Evolutionary conservation across 345 rosid species (phyloP), one percentile per base, ranked within the genome.

Genomic region (Euphorbia peplus): DNA sequence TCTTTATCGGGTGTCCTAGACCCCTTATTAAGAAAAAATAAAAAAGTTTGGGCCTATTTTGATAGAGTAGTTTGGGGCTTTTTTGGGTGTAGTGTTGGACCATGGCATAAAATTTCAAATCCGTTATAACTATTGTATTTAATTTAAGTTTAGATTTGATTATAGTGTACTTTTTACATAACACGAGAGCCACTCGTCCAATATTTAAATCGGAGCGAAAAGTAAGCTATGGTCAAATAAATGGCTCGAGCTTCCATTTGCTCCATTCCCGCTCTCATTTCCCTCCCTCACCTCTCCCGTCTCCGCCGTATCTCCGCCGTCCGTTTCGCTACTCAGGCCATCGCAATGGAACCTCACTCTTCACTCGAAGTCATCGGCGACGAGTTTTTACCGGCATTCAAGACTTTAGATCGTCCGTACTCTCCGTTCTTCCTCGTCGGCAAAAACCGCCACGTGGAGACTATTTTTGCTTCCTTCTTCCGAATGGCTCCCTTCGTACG

Each of bases 301-400:
- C 66, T 77, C 54, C 73, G 62, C 0, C 79, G 78, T 61, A 67
- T 80, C 74, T 46, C 85, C 12, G 56, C 83, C 67, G 2, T 65
- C 70, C 78, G 63, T 70, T 26, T 56, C 70, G 18, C 73, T 73
- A 2, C 78, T 41, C 52, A 57, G 67, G 30, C 76, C 5, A 70
- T 28, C 67, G 39, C 73, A 58, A 85, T 80, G 84, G 51, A 84
- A 22, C 61, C 66, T 4, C 92, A 87, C 67, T 82, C 84, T 30
- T 91, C 98, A 5, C 82, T 93, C 7, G 92, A 89, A 55, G 86
- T 93, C 56, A 73, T 75, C 52, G 97, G 96, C 63, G 86, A 86
- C 48, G 70, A 80, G 4, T 80, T 83, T 77, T 76, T 90, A 7
- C 91, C 95, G 8, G 81, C 85, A 14, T 75, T 90, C 47, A 82